Percentiles rank a stretch among this genome's conserved stretches.
Conservation (phyloP, 345 rosid species). For the Psidium guajava region DNA sequence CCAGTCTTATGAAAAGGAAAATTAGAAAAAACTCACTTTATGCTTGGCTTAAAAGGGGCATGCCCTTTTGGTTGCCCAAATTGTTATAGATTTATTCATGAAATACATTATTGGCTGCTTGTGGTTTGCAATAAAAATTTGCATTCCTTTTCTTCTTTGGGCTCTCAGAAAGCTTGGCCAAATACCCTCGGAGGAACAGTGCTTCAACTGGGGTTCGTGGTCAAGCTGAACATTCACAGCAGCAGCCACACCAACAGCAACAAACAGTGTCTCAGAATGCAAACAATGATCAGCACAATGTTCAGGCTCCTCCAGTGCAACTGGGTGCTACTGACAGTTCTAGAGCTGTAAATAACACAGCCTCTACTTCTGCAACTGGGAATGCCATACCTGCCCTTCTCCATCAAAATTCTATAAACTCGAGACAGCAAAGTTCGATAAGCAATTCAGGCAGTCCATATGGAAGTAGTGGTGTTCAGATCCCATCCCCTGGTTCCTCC, state of each 20-base stretch:
- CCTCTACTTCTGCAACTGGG: slow-evolving; percentile 51
- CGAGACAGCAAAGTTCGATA: slow-evolving; percentile 63
- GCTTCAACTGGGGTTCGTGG: slow-evolving; percentile 37
- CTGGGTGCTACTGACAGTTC: slow-evolving; percentile 33
- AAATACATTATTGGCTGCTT: not conserved
- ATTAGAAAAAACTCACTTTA: not conserved
- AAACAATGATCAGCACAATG: slow-evolving; percentile 36
- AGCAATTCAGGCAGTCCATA: slow-evolving; percentile 59
- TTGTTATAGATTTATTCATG: not conserved
- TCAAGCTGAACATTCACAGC: slow-evolving; percentile 52
- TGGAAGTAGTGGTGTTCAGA: slow-evolving; percentile 66
- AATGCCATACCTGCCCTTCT: slow-evolving; percentile 78
- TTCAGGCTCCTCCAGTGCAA: slow-evolving; percentile 38
- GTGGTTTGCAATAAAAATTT: not conserved
- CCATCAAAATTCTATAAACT: slow-evolving; percentile 84
- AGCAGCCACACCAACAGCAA: slow-evolving; percentile 24
- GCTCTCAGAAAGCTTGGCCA: slow-evolving; percentile 81
- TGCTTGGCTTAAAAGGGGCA: not conserved
- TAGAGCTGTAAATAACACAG: slow-evolving; percentile 42
- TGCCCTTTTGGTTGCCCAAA: not conserved
- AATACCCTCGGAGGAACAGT: slow-evolving; percentile 73
- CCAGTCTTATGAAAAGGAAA: not conserved
- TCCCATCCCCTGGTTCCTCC: slow-evolving; percentile 73
- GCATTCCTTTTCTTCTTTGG: slow-evolving; percentile 1
- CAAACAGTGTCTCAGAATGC: slow-evolving; percentile 30